These are phyloP conservation scores for Trichoderma brevicompactum DNA, from an alignment of 2,329 filamentous ascomycete genomes.

Conservation along the genomic window DNA sequence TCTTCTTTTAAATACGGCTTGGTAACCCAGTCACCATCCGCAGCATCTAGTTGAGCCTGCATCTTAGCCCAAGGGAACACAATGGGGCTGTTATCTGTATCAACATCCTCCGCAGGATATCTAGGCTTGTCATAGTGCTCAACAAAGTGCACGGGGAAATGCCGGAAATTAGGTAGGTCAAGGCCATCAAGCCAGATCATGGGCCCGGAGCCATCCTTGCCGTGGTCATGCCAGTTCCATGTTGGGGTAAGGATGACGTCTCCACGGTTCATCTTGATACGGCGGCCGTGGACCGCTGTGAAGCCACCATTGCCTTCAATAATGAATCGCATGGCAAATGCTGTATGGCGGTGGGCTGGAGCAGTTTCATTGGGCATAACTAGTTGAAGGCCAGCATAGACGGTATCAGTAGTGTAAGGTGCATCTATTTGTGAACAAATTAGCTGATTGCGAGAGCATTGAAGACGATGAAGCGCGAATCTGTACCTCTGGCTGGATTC, in stretches of 20 bases:
- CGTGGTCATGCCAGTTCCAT: slow-evolving; percentile 65
- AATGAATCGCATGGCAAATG: slow-evolving; percentile 62
- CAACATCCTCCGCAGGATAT: slow-evolving; percentile 52
- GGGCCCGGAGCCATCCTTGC: slow-evolving; percentile 58
- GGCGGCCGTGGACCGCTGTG: slow-evolving; percentile 59
- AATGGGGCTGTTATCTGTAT: slow-evolving; percentile 45
- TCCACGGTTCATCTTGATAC: slow-evolving; percentile 55
- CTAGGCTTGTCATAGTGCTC: slow-evolving; percentile 53
- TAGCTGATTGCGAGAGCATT: slow-evolving; percentile 3
- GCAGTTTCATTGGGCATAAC: slow-evolving; percentile 61
- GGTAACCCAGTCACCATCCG: slow-evolving; percentile 36
- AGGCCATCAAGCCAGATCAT: slow-evolving; percentile 64
- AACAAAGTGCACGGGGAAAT: slow-evolving; percentile 58
- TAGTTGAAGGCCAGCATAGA: slow-evolving; percentile 61
- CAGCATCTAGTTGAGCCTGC: slow-evolving; percentile 47
- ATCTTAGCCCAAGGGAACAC: slow-evolving; percentile 55
- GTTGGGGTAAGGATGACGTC: slow-evolving; percentile 62
- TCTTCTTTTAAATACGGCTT: slow-evolving; percentile 42
- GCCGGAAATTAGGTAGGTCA: slow-evolving; percentile 56
- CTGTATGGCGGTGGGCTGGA: slow-evolving; percentile 59
- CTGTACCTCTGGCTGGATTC: slow-evolving; percentile 53
- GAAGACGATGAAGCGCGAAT: slow-evolving; percentile 12
- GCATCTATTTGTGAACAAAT: slow-evolving; percentile 42
- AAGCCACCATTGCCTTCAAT: slow-evolving; percentile 62
- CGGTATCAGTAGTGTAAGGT: slow-evolving; percentile 61